phyloP scores from a whole-genome alignment of 2,329 filamentous ascomycete genomes.

The Orbilia quercus region DNA sequence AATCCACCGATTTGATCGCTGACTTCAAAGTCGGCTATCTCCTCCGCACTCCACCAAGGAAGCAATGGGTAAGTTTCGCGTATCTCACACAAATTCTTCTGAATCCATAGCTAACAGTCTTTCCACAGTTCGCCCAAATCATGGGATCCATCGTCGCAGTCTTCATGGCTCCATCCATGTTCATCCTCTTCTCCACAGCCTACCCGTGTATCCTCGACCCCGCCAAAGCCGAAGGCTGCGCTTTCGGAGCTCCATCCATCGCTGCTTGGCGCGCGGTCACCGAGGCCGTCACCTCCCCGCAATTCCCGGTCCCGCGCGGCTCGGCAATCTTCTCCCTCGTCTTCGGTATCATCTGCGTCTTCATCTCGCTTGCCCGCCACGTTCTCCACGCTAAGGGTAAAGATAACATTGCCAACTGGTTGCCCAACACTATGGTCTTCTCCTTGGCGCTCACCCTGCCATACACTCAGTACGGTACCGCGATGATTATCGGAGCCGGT shows the following conservation, averaged over 20 bases:
- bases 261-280: constrained; percentile 57
- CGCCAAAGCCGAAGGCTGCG: constrained; percentile 31
- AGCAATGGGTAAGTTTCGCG: constrained; percentile 52
- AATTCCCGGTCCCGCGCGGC: constrained; percentile 56
- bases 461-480: constrained; percentile 57
- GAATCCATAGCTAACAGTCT: constrained; percentile 3
- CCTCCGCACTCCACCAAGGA: constrained; percentile 63
- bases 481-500: constrained; percentile 57
- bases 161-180: constrained; percentile 55
- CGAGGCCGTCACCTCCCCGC: constrained; percentile 55
- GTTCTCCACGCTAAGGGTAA: constrained; percentile 64
- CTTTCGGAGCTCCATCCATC: constrained; percentile 56
- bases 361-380: constrained; percentile 70
- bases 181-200: constrained; percentile 57
- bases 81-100: neutral
- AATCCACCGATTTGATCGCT: constrained; percentile 62
- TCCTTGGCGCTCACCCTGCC: constrained; percentile 56
- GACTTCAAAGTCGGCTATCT: constrained; percentile 67
- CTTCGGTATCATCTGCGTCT: constrained; percentile 60
- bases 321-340: constrained; percentile 56
- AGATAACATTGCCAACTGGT: constrained; percentile 62
- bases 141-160: constrained; percentile 56
- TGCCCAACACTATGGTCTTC: constrained; percentile 61
- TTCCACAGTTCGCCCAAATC: constrained; percentile 56
- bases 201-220: constrained; percentile 57